Conservation (phyloP, 2,329 filamentous ascomycete genomes). For the Didymella segeticola region DNA sequence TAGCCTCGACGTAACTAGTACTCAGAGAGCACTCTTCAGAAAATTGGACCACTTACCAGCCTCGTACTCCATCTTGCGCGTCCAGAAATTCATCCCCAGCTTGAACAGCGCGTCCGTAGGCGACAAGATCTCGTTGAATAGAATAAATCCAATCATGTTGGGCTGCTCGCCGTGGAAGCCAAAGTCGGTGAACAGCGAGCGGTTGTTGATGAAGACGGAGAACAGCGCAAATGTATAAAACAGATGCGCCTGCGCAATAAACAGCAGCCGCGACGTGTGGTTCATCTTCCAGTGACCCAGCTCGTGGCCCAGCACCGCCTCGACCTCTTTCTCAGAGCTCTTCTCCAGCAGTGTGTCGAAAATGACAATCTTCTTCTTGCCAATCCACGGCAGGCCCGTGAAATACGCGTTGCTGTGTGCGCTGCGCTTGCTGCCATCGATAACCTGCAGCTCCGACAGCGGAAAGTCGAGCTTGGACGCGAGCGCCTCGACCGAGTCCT, state of each 20-base stretch:
- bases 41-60: conserved; percentile 64
- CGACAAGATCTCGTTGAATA: conserved; percentile 95
- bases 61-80: conserved; percentile 93
- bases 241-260: conserved; percentile 81
- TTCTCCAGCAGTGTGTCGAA: conserved; percentile 98
- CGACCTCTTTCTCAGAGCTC: conserved; percentile 88
- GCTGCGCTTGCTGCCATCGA: conserved; percentile 87
- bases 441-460: conserved; percentile 90
- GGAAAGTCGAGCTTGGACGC: conserved; percentile 88
- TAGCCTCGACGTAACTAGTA: too few species aligned
- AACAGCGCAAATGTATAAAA: conserved; percentile 98
- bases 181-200: conserved; percentile 87
- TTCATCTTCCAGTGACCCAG: conserved; percentile 96
- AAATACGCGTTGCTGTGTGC: conserved; percentile 94
- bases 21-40: conserved; percentile 22
- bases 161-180: conserved; percentile 84
- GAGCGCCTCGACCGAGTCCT: conserved; percentile 84
- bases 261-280: conserved; percentile 90
- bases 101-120: conserved; percentile 96
- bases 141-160: conserved; percentile 95
- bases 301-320: conserved; percentile 93
- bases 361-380: conserved; percentile 98
- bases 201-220: conserved; percentile 96
- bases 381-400: conserved; percentile 87
- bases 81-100: conserved; percentile 94